A percentile compares a stretch with the other conserved stretches of the same genome.
These are phyloP conservation scores for Penicillium freii DNA, from an alignment of 2,329 filamentous ascomycete species.

Conservation along the genomic window DNA sequence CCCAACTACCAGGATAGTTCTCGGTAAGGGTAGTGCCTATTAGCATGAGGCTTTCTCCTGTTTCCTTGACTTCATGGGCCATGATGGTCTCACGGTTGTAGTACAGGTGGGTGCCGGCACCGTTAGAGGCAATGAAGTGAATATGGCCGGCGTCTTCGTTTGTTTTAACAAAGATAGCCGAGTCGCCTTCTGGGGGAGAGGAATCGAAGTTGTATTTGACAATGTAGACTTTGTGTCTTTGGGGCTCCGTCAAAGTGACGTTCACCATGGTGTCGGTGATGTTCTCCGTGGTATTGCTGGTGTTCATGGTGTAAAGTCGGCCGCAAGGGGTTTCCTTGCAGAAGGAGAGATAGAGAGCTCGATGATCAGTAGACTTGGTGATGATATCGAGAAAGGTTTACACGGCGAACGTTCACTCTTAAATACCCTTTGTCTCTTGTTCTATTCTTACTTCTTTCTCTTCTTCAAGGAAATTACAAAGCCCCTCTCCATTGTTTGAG, in stretches of 20 bases:
- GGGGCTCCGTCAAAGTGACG: background rate
- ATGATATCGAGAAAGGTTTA: background rate
- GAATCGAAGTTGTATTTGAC: background rate
- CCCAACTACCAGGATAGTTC: background rate
- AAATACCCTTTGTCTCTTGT: background rate
- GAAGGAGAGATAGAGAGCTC: background rate
- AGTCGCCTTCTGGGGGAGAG: background rate
- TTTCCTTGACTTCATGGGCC: background rate
- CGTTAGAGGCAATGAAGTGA: background rate
- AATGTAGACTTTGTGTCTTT: background rate
- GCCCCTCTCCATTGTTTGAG: background rate
- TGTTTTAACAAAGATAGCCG: background rate
- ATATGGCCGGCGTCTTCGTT: background rate
- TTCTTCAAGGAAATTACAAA: background rate
- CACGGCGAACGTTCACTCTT: background rate
- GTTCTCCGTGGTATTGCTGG: too few species aligned
- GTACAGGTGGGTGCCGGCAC: too few species aligned
- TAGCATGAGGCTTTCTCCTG: background rate
- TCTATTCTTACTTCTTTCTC: background rate
- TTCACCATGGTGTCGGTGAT: background rate
- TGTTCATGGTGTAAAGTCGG: background rate
- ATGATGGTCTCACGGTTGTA: too few species aligned
- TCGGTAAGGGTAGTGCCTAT: background rate
- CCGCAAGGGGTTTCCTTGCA: too few species aligned
- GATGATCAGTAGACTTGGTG: background rate